These are phyloP conservation scores for Drechslerella dactyloides DNA, from an alignment of 2,329 filamentous ascomycete species.

Conservation along the genomic window DNA sequence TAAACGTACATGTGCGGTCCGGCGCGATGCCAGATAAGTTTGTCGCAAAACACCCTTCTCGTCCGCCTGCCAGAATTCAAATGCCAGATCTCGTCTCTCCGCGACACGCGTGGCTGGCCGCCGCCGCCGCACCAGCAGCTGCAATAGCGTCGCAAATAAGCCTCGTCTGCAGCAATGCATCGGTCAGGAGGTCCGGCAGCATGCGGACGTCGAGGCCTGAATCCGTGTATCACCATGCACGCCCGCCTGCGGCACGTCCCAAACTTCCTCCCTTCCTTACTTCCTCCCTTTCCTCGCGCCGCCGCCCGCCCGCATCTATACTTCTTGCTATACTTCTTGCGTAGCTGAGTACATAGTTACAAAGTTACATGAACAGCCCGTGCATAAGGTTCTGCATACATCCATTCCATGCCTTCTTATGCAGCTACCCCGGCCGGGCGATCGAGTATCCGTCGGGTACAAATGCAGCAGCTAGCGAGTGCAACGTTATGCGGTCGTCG, in stretches of 20 bases:
- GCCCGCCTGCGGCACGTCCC: background rate
- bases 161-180: background rate
- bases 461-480: background rate
- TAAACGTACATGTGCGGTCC: too few species aligned
- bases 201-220: constrained; percentile 1
- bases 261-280: background rate
- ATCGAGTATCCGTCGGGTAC: background rate
- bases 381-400: too few species aligned
- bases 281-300: too few species aligned
- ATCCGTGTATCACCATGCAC: constrained; percentile 7
- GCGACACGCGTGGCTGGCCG: constrained; percentile 3
- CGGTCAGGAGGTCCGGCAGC: background rate
- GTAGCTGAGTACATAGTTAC: too few species aligned
- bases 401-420: background rate
- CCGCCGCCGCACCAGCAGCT: too few species aligned
- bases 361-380: too few species aligned
- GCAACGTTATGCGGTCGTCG: background rate
- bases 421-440: background rate
- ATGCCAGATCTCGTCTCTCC: too few species aligned
- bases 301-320: too few species aligned
- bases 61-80: too few species aligned
- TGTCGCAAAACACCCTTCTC: background rate
- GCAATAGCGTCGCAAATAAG: background rate
- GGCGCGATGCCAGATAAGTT: constrained; percentile 1
- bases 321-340: too few species aligned